Conservation (phyloP, 352 stramenopile species). For the Phytopythium mirpurense region DNA sequence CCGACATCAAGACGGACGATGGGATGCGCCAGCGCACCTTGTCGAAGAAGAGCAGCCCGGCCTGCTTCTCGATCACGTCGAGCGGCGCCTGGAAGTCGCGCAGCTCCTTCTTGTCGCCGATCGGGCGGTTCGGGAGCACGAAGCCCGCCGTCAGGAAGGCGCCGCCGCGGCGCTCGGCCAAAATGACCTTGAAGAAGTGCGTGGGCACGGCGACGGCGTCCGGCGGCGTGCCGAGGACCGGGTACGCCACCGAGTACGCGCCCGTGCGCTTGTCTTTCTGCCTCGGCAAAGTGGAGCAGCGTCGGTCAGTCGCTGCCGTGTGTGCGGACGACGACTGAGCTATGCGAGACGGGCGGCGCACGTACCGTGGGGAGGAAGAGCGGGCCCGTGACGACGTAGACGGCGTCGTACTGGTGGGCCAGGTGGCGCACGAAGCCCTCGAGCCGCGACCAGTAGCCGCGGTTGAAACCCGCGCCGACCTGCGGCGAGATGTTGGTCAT, state of each 20-base stretch:
- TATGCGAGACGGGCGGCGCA: no score
- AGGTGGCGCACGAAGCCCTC: conserved; percentile 86
- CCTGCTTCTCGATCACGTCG: conserved; percentile 90
- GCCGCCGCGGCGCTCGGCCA: conserved; percentile 47
- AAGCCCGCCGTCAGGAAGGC: conserved; percentile 88
- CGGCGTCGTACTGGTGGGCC: conserved; percentile 60
- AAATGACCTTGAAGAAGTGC: conserved; percentile 96
- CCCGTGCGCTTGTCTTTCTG: conserved; percentile 67
- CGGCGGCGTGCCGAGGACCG: conserved; percentile 81
- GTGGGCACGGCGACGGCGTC: conserved; percentile 90
- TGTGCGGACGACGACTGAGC: background rate
- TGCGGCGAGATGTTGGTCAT: conserved; percentile 95
- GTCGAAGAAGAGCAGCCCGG: conserved; percentile 93
- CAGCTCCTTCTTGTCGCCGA: conserved; percentile 68
- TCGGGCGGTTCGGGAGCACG: conserved; percentile 91
- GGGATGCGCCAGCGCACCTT: no score
- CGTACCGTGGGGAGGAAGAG: conserved; percentile 88
- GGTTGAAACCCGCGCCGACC: conserved; percentile 84
- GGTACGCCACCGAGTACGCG: conserved; percentile 65
- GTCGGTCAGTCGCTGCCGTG: background rate
- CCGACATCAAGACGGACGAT: no score
- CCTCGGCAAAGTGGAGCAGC: background rate
- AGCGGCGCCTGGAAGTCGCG: conserved; percentile 87
- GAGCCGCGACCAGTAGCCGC: conserved; percentile 82
- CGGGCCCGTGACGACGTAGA: conserved; percentile 92